phyloP scores from a whole-genome alignment of 2,329 filamentous ascomycete genomes.

The Trichoderma guizhouense region DNA sequence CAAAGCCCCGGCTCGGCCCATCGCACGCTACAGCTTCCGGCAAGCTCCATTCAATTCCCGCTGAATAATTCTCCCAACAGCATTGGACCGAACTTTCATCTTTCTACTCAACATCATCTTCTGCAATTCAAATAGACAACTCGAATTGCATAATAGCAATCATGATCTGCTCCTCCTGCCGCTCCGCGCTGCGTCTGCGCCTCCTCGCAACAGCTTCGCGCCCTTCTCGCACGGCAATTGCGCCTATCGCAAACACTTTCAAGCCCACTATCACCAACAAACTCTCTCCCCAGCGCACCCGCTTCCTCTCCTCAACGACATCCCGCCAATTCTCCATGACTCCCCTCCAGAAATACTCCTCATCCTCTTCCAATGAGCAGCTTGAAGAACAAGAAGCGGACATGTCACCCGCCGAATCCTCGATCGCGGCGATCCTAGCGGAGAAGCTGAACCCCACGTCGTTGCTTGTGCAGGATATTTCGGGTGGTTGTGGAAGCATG shows the following conservation, averaged over 20 bases:
- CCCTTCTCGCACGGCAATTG: neutral
- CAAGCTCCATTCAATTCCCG: neutral
- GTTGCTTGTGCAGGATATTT: constrained; percentile 71
- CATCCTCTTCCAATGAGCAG: constrained; percentile 2
- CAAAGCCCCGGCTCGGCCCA: constrained; percentile 17
- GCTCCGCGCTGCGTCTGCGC: constrained; percentile 17
- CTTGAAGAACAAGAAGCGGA: constrained; percentile 23
- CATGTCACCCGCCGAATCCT: constrained; percentile 51
- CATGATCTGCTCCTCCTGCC: constrained; percentile 23
- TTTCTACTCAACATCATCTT: neutral
- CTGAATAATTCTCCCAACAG: constrained; percentile 15
- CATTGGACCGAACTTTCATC: neutral
- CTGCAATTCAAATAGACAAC: neutral
- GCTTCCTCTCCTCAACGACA: neutral
- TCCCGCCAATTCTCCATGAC: constrained; percentile 7
- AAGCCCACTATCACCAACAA: neutral
- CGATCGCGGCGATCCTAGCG: constrained; percentile 54
- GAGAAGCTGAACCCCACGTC: constrained; percentile 49
- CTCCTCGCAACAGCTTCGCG: neutral
- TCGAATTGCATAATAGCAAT: neutral
- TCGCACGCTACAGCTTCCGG: neutral
- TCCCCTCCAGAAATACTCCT: neutral
- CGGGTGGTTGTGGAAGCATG: constrained; percentile 83
- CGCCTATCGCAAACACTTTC: neutral
- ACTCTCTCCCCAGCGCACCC: neutral